Base-by-base conservation (phyloP, 257 asterid species). In the Plantago ovata region DNA sequence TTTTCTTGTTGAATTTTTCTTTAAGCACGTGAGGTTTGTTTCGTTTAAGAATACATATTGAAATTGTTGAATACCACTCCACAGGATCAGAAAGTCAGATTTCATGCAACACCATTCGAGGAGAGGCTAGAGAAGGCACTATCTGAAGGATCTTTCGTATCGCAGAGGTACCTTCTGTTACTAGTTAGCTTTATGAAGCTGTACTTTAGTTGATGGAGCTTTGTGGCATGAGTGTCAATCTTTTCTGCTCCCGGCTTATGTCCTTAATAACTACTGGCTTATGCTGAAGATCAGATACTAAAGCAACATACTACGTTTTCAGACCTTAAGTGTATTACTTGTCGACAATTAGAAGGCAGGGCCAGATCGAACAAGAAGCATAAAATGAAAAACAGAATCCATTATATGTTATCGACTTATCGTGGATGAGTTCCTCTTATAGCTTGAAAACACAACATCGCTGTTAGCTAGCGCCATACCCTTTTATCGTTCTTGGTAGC, bases 101-200 rank as follows among this genome's bases (percentile, higher is more conserved):
- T 96, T 96, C 98, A 91, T 54, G 95, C 96, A 33, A 87, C 95
- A 13, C 92, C 98, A 48, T 91, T 91, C 60, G 96, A 85, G 67
- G 98, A 91, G 89, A 87, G 98, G 70, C 79, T 91, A 23, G 96
- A 91, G 68, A 91, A 91, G 74, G 98, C 98, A 23, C 65, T 91
- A 71, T 91, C 96, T 23, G 92, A 85, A 73, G 96, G 88, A 71
- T 58, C 86, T 68, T 61, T 60, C 18, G 72, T 67, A 66, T 77
- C 90, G 67, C 86, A 77, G 68, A 83, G 94, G 98, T 84, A 79
- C 22, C 62, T 40, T 57, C 12, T 62, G 44, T 52, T 66, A 15
- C 41, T 71, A n/a, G 18, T 20, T n/a, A n/a, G n/a, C n/a, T 0
- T 23, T 18, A 32, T 11, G 55, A 53, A 24, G 56, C 52, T 38